Percentiles rank a stretch among this genome's conserved stretches.
phyloP scores from a whole-genome alignment of 2,329 filamentous ascomycete genomes.

The Escovopsis sp. region DNA sequence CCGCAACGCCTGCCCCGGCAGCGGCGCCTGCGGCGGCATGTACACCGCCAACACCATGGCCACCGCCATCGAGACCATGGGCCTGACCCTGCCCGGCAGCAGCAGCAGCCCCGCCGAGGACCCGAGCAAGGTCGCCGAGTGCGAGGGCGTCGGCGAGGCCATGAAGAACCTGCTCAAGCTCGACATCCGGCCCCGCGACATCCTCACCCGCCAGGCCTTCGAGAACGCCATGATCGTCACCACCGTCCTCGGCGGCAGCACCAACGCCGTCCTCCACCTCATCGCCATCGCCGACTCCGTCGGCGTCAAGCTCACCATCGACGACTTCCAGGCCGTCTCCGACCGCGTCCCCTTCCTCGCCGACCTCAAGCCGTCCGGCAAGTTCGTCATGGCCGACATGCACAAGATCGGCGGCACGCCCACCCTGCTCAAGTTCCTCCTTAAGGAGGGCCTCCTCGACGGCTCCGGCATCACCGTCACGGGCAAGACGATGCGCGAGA shows the following conservation, averaged over 20 bases:
- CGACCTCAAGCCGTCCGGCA: constrained; percentile 72
- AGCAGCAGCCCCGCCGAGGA: constrained; percentile 68
- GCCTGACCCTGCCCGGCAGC: constrained; percentile 70
- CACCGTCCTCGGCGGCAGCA: constrained; percentile 70
- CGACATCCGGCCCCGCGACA: constrained; percentile 63
- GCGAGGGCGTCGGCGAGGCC: constrained; percentile 52
- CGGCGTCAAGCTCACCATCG: constrained; percentile 67
- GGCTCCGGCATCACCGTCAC: constrained; percentile 73
- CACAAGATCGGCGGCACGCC: constrained; percentile 82
- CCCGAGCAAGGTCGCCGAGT: constrained; percentile 56
- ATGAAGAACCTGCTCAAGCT: constrained; percentile 62
- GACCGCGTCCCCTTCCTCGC: constrained; percentile 67
- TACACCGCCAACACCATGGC: constrained; percentile 94
- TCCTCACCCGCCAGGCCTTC: constrained; percentile 66
- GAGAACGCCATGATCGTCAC: constrained; percentile 76
- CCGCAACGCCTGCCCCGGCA: constrained; percentile 57
- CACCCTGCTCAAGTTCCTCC: constrained; percentile 71
- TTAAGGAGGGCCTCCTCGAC: constrained; percentile 68
- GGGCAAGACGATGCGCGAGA: constrained; percentile 77
- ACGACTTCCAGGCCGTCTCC: constrained; percentile 73
- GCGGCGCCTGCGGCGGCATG: constrained; percentile 69
- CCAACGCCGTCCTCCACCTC: constrained; percentile 71
- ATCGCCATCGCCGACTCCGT: constrained; percentile 74
- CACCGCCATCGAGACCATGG: constrained; percentile 79
- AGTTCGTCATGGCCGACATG: constrained; percentile 71